Percentiles rank a stretch among this genome's conserved stretches.
These are phyloP conservation scores for Pelargonium australe DNA, from an alignment of 441 rosid genomes.

Conservation along the genomic window DNA sequence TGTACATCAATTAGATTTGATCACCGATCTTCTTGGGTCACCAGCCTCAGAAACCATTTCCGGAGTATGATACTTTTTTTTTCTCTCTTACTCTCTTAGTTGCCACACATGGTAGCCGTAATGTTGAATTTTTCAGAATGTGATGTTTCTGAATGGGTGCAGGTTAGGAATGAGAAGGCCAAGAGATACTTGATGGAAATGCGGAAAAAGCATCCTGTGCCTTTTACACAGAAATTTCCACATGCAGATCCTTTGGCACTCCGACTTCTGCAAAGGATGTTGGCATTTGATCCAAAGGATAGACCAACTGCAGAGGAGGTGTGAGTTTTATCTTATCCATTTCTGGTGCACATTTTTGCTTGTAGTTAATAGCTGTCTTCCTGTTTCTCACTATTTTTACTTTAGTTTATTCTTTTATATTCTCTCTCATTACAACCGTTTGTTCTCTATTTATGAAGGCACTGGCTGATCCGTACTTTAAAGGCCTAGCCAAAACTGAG, in stretches of 20 bases:
- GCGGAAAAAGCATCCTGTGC: slow-evolving; percentile 77
- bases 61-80: slow-evolving; percentile 38
- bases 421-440: background rate
- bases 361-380: too few relatives aligned
- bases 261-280: slow-evolving; percentile 60
- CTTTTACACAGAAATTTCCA: slow-evolving; percentile 69
- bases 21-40: slow-evolving; percentile 88
- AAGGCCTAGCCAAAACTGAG: slow-evolving; percentile 74
- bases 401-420: background rate
- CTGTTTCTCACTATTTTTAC: slow-evolving; percentile 16
- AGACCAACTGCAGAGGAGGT: slow-evolving; percentile 94
- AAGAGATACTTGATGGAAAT: slow-evolving; percentile 82
- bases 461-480: slow-evolving; percentile 82
- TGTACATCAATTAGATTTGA: slow-evolving; percentile 81
- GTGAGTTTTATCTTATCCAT: slow-evolving; percentile 2
- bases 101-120: background rate
- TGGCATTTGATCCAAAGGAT: slow-evolving; percentile 91
- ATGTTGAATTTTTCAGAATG: background rate
- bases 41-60: slow-evolving; percentile 87
- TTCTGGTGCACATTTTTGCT: too few relatives aligned
- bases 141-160: background rate
- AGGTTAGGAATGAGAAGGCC: slow-evolving; percentile 96
- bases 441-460: slow-evolving; percentile 33
- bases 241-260: slow-evolving; percentile 76
- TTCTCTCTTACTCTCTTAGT: background rate